Conservation (phyloP, 306 rosid species). For the Fragaria ananassa region DNA sequence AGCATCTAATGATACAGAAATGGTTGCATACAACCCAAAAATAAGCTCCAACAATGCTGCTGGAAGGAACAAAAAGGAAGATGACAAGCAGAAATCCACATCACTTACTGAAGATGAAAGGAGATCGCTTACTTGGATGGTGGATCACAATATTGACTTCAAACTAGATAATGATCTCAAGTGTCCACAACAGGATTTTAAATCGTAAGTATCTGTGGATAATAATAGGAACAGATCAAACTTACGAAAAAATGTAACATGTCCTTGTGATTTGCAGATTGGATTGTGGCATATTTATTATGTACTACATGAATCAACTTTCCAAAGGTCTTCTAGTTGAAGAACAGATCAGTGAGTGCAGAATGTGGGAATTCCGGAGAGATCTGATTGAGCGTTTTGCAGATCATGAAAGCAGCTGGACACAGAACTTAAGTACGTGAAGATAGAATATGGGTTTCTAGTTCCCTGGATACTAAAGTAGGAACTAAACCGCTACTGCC, state of each 20-base stretch:
- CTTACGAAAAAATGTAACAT: not conserved
- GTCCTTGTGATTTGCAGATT: not conserved
- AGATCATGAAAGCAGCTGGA: not conserved
- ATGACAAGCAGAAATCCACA: not conserved
- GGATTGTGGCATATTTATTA: not conserved
- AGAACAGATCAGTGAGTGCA: not conserved
- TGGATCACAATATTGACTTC: not conserved
- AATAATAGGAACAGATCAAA: not conserved
- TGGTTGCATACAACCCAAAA: not conserved
- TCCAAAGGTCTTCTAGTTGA: not conserved
- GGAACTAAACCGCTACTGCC: too few relatives aligned
- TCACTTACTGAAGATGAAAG: not conserved
- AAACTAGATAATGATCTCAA: not conserved
- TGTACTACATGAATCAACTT: slow-evolving; percentile 2
- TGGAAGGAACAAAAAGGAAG: not conserved
- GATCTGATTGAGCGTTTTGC: not conserved
- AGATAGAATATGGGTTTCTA: not conserved
- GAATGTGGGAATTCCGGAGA: not conserved
- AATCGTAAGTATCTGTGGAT: not conserved
- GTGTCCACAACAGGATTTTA: not conserved
- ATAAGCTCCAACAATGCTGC: not conserved
- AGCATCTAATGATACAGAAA: not conserved
- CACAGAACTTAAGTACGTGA: not conserved
- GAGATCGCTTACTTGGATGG: not conserved
- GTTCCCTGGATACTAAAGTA: too few relatives aligned